Evolutionary conservation across 805 yeast species (phyloP).

Genomic region (Scheffersomyces coipomensis): DNA sequence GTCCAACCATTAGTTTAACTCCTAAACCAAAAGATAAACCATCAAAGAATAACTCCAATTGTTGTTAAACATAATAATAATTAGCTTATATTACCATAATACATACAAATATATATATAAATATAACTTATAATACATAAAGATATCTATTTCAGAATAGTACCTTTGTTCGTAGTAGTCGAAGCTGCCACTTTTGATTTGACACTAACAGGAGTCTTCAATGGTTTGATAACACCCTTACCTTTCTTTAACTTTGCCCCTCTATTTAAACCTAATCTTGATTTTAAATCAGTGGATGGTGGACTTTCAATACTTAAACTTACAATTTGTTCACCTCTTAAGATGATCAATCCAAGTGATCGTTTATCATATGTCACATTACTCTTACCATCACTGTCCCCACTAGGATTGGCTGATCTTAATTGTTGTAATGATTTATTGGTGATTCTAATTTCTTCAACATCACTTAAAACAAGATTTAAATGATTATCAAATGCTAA

Average conservation of each 20-base stretch:
- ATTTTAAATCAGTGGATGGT: conserved; percentile 46
- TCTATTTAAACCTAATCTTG: conserved; percentile 18
- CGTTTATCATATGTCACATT: conserved; percentile 51
- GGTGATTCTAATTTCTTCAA: conserved; percentile 79
- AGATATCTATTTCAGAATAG: not conserved
- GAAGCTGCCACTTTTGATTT: conserved; percentile 17
- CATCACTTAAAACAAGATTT: conserved; percentile 80
- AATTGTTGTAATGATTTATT: conserved; percentile 49
- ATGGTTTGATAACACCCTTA: conserved; percentile 30
- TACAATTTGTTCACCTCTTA: conserved; percentile 86
- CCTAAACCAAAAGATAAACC: conserved; percentile 86
- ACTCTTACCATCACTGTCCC: conserved; percentile 13
- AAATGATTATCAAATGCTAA: conserved; percentile 87
- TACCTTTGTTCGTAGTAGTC: not conserved
- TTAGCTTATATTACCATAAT: too few species aligned
- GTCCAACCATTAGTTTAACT: conserved; percentile 89
- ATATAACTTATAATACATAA: not conserved
- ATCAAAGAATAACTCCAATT: conserved; percentile 54
- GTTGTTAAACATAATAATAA: too few species aligned
- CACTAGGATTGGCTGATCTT: conserved; percentile 26
- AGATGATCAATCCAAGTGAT: conserved; percentile 72
- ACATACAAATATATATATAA: not conserved
- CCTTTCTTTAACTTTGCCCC: conserved; percentile 14
- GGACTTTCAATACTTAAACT: conserved; percentile 65
- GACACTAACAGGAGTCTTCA: conserved; percentile 31